Evolutionary conservation across 2,329 filamentous ascomycete species (phyloP), one percentile per base, ranked within the genome.

Genomic region (Penicillium paneum): DNA sequence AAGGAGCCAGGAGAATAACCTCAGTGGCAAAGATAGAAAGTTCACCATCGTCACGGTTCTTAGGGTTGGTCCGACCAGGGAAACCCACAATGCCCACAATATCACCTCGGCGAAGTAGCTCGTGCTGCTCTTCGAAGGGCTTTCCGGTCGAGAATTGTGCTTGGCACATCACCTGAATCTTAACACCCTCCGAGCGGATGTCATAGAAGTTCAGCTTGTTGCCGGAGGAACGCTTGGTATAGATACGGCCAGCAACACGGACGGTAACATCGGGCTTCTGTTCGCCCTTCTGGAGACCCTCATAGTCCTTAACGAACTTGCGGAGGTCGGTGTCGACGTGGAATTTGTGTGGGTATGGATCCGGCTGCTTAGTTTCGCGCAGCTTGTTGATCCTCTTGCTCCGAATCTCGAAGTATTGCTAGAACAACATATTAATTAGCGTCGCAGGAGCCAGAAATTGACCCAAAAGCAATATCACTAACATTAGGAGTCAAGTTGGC

Each of bases 381-480:
- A 93, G 82, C 67, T 88, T 87, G 74, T 89, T 87, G 79, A 96
- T 86, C 63, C 83, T 83, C 64, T 90, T 85, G 68, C 88, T 95
- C 60, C 94, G 89, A 71, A 97, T 95, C 79, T 99, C 94, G 73
- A 96, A 97, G 81, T 97, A 99, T 87, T 90, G 87, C 84, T 88
- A 13, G 54, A 43, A 57, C 15, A 35, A 44, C 32, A 34, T n/a
- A 36, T 43, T 28, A 4, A 45, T 65, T 49, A 66, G 55, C 49
- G 35, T 38, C 19, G 10, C 19, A 7, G 10, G 12, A 3, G 3
- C 1, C 1, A 3, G 4, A 1, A n/a, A 26, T 31, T 12, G 2
- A 26, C 8, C 0, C 4, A 32, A 2, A 11, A 19, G 5, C 13
- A 26, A 28, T 13, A 35, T 36, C 7, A 79, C 81, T 71, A 69